Conservation (phyloP, 208 protist genomes). For the Blechomonas ayalai region DNA sequence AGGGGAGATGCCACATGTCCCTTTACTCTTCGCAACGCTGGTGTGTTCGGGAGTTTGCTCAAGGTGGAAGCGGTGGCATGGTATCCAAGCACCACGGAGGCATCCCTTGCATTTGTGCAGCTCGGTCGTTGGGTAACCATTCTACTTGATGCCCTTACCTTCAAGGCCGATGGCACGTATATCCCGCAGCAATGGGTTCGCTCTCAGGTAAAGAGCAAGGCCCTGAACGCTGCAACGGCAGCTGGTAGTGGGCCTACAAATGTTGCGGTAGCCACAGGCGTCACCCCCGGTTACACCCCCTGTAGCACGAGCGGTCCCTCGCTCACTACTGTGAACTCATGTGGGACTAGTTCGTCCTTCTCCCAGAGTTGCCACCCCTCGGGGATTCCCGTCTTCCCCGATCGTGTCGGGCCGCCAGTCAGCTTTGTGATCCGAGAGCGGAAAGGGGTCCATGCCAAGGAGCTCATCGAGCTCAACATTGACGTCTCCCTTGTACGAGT, state of each 20-base stretch:
- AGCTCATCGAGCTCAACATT: conserved; percentile 73
- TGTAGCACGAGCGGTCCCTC: conserved; percentile 6
- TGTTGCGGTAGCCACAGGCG: conserved; percentile 17
- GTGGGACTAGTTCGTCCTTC: neutral
- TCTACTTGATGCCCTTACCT: conserved; percentile 59
- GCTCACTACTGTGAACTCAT: conserved; percentile 3
- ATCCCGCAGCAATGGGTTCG: conserved; percentile 65
- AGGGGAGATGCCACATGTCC: conserved; percentile 1
- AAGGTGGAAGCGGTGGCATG: conserved; percentile 70
- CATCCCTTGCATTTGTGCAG: conserved; percentile 74
- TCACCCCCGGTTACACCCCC: conserved; percentile 12
- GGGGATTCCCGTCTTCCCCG: too few species aligned
- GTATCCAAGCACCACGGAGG: conserved; percentile 64
- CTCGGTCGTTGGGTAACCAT: conserved; percentile 46
- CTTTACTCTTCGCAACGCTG: conserved; percentile 44
- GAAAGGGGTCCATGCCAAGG: conserved; percentile 22
- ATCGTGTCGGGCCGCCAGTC: conserved; percentile 8
- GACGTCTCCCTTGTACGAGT: conserved; percentile 48
- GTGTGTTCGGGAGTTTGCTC: conserved; percentile 46
- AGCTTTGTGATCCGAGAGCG: too few species aligned
- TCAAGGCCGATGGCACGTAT: conserved; percentile 50
- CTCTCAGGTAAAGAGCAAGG: conserved; percentile 29
- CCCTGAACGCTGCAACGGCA: conserved; percentile 21
- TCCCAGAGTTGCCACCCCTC: neutral
- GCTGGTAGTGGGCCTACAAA: conserved; percentile 37